Conservation (phyloP, 2,329 filamentous ascomycete species). For the Aureobasidium sp. region DNA sequence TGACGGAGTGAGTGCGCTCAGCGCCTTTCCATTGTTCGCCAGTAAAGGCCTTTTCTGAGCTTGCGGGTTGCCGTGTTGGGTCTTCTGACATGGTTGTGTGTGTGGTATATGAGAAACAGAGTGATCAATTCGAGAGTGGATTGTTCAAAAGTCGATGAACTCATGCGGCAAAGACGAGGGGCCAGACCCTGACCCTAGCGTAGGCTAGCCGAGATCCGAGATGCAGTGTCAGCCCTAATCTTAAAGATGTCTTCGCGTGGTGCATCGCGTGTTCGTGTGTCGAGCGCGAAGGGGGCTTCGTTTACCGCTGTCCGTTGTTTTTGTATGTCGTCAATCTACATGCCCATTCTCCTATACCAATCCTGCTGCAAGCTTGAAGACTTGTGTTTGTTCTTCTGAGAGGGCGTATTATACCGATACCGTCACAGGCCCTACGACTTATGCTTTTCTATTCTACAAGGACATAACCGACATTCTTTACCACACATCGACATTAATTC, state of each 20-base stretch:
- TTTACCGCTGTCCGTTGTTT: not conserved
- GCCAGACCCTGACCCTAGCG: not conserved
- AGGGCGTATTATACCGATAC: no score
- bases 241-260: not conserved
- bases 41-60: conserved; percentile 23
- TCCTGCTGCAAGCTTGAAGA: not conserved
- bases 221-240: not conserved
- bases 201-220: not conserved
- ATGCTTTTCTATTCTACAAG: not conserved
- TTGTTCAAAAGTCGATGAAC: not conserved
- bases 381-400: no score
- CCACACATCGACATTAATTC: not conserved
- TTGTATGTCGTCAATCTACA: not conserved
- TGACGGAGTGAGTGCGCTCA: conserved; percentile 18
- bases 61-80: conserved; percentile 26
- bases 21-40: conserved; percentile 27
- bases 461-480: not conserved
- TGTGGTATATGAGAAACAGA: not conserved
- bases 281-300: not conserved
- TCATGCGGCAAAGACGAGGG: not conserved
- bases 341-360: not conserved
- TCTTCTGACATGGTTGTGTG: conserved; percentile 36
- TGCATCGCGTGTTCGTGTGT: not conserved
- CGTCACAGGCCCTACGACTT: not conserved
- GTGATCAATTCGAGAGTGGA: no score